Base-by-base conservation (phyloP, 2,329 filamentous ascomycete genomes). In the Botrytis elliptica region DNA sequence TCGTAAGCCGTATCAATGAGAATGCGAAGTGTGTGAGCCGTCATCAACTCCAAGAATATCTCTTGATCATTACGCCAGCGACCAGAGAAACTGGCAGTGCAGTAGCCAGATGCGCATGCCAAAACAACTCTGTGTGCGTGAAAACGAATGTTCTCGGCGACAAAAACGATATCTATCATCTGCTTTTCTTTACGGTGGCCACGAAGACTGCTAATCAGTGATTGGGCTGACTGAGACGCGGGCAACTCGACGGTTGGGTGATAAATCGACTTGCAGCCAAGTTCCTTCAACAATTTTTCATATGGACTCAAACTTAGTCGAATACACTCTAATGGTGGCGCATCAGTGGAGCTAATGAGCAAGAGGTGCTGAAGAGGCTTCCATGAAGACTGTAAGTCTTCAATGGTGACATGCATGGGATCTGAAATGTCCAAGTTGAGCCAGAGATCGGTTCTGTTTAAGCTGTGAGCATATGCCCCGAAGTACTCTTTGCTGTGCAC, bases 291-390 rank as follows among this genome's bases (percentile, higher is more conserved):
- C 0, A 80, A 68, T 40, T 76, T 78, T 67, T 79, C 75, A 52
- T 75, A 79, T 1, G 63, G 75, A 63, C 74, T 77, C 29, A 80
- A 62, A 22, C 74, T 71, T 29, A 69, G 71, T 44, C 75, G 65
- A 8, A 80, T 74, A 16, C 77, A 76, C 73, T 79, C 76, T 2
- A 77, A 68, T 3, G 55, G 49, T 0, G 77, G 77, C 14, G 75
- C 74, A 73, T 80, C 79, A 33, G 67, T 75, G 1, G 78, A 77
- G 60, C 76, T 80, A 0, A 75, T 77, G 4, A 79, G 65, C 4
- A 79, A 74, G 2, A 80, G 76, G 3, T 76, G 52, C 5, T 75
- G 49, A n/a, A 77, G 65, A 4, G 60, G 67, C 9, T 74, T 67
- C 79, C 78, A 80, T 16, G 74, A 76, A 29, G 59, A 64, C 25